Conservation (phyloP, 192 early-diverging fungal genomes). For the Gryganskiella cystojenkinii region DNA sequence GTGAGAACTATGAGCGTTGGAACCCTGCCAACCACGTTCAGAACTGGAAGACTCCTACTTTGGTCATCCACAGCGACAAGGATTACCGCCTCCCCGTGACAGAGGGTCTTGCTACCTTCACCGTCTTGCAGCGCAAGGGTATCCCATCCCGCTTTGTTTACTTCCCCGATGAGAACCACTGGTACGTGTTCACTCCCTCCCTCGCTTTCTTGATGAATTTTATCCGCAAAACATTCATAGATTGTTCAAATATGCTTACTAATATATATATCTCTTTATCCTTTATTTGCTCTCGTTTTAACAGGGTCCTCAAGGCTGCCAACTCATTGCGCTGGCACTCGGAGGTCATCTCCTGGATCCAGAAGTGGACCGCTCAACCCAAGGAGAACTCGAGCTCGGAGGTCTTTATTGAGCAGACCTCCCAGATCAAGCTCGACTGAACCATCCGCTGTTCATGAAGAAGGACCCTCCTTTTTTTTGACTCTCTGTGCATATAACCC, state of each 20-base stretch:
- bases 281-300: not conserved
- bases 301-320: constrained; percentile 78
- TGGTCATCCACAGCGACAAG: constrained; percentile 79
- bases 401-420: constrained; percentile 6
- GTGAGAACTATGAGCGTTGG: constrained; percentile 68
- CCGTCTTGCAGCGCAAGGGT: constrained; percentile 77
- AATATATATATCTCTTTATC: too few relatives aligned
- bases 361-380: constrained; percentile 47
- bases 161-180: constrained; percentile 81
- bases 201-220: too few relatives aligned
- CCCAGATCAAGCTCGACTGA: constrained; percentile 25
- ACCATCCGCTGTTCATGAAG: too few relatives aligned
- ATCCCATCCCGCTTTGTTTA: constrained; percentile 77
- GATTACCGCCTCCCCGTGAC: constrained; percentile 76
- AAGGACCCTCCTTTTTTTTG: not conserved
- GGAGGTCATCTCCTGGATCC: constrained; percentile 76
- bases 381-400: not conserved
- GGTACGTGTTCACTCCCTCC: too few relatives aligned
- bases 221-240: too few relatives aligned
- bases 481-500: not conserved
- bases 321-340: constrained; percentile 80
- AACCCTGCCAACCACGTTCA: constrained; percentile 75
- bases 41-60: constrained; percentile 82
- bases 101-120: constrained; percentile 79
- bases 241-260: not conserved